phyloP scores from a whole-genome alignment of 495 filamentous ascomycete species.

The Tuber melanosporum region DNA sequence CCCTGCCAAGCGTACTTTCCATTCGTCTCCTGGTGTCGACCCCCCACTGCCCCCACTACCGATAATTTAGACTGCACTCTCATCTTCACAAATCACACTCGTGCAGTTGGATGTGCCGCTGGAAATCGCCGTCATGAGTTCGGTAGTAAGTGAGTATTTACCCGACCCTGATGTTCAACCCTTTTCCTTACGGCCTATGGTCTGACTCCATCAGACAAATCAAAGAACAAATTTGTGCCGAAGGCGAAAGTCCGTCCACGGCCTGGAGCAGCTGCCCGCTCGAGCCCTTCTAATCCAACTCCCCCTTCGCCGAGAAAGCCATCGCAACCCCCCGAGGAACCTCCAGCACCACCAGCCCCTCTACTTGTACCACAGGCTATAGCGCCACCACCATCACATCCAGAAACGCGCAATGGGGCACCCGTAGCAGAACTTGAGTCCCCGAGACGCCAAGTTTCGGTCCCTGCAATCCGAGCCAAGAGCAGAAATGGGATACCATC shows the following conservation, averaged over 20 bases:
- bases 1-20: not conserved
- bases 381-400: slow-evolving; percentile 3
- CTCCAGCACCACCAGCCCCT: not conserved
- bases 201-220: slow-evolving; percentile 33
- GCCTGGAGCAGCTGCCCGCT: not conserved
- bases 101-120: not conserved
- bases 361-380: not conserved
- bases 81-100: not conserved
- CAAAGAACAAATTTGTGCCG: slow-evolving; percentile 40
- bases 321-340: slow-evolving; percentile 6
- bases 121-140: slow-evolving; percentile 21
- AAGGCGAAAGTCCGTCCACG: slow-evolving; percentile 35
- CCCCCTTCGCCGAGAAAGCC: not conserved
- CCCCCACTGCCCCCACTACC: not conserved
- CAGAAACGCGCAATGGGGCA: not conserved
- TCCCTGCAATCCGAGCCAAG: not conserved
- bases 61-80: not conserved
- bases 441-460: not conserved
- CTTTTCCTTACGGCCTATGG: not conserved
- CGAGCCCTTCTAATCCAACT: not conserved
- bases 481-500: slow-evolving; percentile 9
- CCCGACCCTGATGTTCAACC: not conserved
- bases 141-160: slow-evolving; percentile 29
- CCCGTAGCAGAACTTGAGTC: not conserved
- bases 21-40: not conserved